Base-by-base conservation (phyloP, 805 yeast genomes). In the Wickerhamomyces canadensis region DNA sequence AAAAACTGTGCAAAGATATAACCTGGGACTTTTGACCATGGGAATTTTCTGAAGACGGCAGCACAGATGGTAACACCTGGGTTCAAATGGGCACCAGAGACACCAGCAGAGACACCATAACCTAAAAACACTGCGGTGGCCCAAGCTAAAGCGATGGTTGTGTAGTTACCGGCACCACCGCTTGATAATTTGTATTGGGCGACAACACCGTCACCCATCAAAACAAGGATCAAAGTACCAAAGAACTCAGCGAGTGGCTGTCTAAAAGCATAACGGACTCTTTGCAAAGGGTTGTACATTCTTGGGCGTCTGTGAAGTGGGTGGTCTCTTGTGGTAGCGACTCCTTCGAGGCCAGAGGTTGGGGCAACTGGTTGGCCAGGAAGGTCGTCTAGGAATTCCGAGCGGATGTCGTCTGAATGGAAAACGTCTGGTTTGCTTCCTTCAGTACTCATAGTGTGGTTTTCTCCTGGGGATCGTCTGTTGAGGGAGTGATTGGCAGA, bases 61-160 rank as follows among this genome's bases (percentile, higher is more conserved):
- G 68, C 61, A 9, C 67, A 53, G 8, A 74, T 34, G 1, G 79
- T 72, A 25, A 73, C 66, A 39, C 75, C 72, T 4, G 79, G 78
- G 53, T 74, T 74, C 41, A 74, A 51, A 53, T 74, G 80, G n/a
- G 74, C 80, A 49, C 78, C 79, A 27, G 78, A 72, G 36, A 73
- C 60, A 45, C 80, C 80, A 41, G 77, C 77, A 28, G 76, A 64
- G 7, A 64, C 59, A 36, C 64, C 60, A 47, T 70, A 71, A 34
- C 78, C 80, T 50, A 72, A 51, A 48, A 70, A 68, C 27, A 70
- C 76, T 1, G 74, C 79, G 26, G 71, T 58, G 31, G 75, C 80
- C 78, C 78, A 74, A n/a, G 68, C 62, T 27, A 72, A 47, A 4
- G 69, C 68, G 36, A 71, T 55, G 15, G 65, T 60, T 32, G 64